These are phyloP conservation scores for Ophiostoma ips DNA, from an alignment of 2,329 filamentous ascomycete genomes.

Conservation along the genomic window DNA sequence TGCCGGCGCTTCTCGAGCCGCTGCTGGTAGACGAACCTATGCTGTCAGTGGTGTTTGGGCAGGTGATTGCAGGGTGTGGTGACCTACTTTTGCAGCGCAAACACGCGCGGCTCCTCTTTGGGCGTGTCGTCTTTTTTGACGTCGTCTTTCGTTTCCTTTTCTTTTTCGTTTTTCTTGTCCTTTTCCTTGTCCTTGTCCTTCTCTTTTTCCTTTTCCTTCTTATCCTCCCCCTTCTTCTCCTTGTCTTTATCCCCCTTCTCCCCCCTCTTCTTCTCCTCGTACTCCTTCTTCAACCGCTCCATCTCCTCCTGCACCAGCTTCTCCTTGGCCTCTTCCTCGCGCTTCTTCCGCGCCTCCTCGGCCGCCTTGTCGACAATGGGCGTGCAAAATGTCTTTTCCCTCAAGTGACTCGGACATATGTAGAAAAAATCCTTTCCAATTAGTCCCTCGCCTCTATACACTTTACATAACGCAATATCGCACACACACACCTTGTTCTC, in stretches of 20 bases:
- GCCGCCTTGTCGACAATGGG: conserved; percentile 59
- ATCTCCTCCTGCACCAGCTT: conserved; percentile 51
- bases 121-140: conserved; percentile 17
- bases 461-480: too few species aligned
- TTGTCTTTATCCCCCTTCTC: conserved; percentile 56
- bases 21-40: conserved; percentile 73
- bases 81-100: conserved; percentile 63
- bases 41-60: background rate
- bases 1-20: conserved; percentile 66
- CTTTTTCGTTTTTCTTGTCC: conserved; percentile 22
- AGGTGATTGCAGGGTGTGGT: too few species aligned
- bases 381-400: conserved; percentile 67
- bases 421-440: conserved; percentile 65
- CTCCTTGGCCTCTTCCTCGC: conserved; percentile 39
- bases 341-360: conserved; percentile 47
- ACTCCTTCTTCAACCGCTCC: conserved; percentile 57
- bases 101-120: conserved; percentile 62
- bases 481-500: conserved; percentile 74
- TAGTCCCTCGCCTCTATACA: background rate
- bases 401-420: conserved; percentile 69
- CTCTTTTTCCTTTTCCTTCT: conserved; percentile 30
- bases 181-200: conserved; percentile 29
- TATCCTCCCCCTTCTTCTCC: conserved; percentile 36
- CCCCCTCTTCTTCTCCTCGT: conserved; percentile 56
- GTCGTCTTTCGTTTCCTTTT: conserved; percentile 14